Evolutionary conservation across 129 eudicot species (phyloP), one percentile per base, ranked within the genome.

Genomic region (Lonicera japonica): DNA sequence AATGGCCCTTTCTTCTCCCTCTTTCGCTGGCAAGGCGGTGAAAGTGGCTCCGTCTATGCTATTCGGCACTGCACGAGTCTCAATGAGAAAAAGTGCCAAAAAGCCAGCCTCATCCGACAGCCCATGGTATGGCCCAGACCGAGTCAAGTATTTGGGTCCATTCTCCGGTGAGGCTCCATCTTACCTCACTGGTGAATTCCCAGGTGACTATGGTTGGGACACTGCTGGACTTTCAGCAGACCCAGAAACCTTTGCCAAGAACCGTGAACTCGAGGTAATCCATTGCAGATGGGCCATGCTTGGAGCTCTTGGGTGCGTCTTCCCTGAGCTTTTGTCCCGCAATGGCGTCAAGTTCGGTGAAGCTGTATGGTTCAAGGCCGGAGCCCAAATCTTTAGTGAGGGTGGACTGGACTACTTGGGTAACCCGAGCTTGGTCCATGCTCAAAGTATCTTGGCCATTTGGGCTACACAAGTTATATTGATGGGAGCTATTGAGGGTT

Each of bases 401-500:
- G 74, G 74, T 50, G 74, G 74, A 17, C 67, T 69, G 1, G 74
- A 69, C 61, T 69, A 69, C 74, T 57, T 69, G 16, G 74, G 74
- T 14, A 60, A 69, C 74, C 74, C 74, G 0, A 69, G 56, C 65
- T 50, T 60, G 67, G 43, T 69, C 45, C 74, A 60, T 36, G 67
- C 74, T 18, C 74, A 69, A 12, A 69, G 74, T 67, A 69, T 69
- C 20, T 60, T 69, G 63, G 74, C 74, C 8, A 60, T 69, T 9
- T 69, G 67, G 61, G 74, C 67, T 14, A 14, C 61, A n/a, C 68
- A 63, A 4, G 68, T 71, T 17, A 36, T 71, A 1, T 46, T 71
- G 21, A 71, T 71, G 75, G 75, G 75, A 15, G 75, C 75, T 5
- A 56, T 71, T 19, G 75, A 71, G 63, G 75, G 75, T 38, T 71